Evolutionary conservation across 768 basidiomycete genomes (phyloP).

Genomic region (Calocera viscosa): DNA sequence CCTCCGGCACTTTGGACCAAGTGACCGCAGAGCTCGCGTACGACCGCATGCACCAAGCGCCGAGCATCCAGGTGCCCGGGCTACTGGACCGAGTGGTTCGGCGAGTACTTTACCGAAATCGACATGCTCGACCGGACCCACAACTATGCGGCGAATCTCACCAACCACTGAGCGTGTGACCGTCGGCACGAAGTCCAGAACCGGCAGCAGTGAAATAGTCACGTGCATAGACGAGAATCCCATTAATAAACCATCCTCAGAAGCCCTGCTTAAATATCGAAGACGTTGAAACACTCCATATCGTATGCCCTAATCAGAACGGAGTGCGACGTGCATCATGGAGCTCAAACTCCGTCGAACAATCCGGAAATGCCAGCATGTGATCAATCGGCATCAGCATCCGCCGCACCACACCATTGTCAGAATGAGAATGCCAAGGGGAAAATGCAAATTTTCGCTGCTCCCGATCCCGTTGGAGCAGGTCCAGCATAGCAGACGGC

Average conservation of each 20-base stretch:
- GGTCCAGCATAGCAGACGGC: not conserved
- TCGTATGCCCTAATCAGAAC: not conserved
- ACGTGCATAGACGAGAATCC: not conserved
- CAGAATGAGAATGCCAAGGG: no score
- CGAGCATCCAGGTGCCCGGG: conserved; percentile 32
- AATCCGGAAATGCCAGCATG: not conserved
- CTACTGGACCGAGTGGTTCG: conserved; percentile 36
- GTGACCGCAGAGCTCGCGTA: conserved; percentile 36
- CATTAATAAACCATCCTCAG: not conserved
- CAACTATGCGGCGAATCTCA: not conserved
- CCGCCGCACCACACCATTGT: not conserved
- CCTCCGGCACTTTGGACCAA: conserved; percentile 33
- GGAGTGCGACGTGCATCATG: not conserved
- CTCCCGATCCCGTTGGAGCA: not conserved
- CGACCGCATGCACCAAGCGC: conserved; percentile 36
- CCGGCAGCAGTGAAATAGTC: not conserved
- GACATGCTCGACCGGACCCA: not conserved
- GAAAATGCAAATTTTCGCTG: no score
- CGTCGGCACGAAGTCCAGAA: not conserved
- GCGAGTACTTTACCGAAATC: conserved; percentile 28
- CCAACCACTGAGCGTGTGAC: not conserved
- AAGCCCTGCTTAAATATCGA: not conserved
- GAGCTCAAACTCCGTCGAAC: not conserved
- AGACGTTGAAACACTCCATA: not conserved
- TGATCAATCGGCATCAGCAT: not conserved